Base-by-base conservation (phyloP, 306 rosid species). In the Cucumis cinereus region DNA sequence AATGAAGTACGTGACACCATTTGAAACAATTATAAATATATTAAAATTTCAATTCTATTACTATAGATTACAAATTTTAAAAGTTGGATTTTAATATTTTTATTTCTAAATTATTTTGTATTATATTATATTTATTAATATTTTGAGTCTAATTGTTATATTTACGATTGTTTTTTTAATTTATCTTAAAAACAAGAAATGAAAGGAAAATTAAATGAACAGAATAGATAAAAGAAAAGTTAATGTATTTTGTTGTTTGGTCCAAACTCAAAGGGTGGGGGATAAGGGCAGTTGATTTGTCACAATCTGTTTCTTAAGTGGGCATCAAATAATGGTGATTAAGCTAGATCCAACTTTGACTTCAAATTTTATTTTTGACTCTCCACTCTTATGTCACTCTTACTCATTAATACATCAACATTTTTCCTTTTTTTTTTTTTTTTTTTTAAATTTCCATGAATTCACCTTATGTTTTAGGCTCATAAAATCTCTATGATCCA, bases 241-340 rank as follows among this genome's bases (percentile, higher is more conserved):
- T 66, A 0, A 28, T 62, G 28, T 28, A 0, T 14, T 66, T 66
- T 66, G 17, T 66, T 38, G 43, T 68, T 68, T 69, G 36, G 74
- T 69, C 52, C 38, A 43, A n/a, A n/a, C n/a, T n/a, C n/a, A n/a
- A 22, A 22, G 56, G 54, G 74, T 41, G 40, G 20, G 47, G 23
- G 69, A n/a, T 13, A 23, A 69, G 26, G 74, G 75, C 30, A 45
- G 75, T 47, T 69, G 40, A 23, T 69, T 45, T 69, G 75, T 69
- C 75, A 45, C 75, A 43, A 13, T 69, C 57, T 45, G 75, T 69
- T 69, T 69, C 75, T 69, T 69, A 8, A 45, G 75, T 69, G 75
- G 75, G 40, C 57, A 45, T 69, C 75, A 69, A 41, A 69, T 69
- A 36, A 43, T 43, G 17, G 40, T 69, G 38, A 69, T 69, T 45